These are phyloP conservation scores for Mayamaea pseudoterrestris DNA, from an alignment of 108 stramenopile species.

Conservation along the genomic window DNA sequence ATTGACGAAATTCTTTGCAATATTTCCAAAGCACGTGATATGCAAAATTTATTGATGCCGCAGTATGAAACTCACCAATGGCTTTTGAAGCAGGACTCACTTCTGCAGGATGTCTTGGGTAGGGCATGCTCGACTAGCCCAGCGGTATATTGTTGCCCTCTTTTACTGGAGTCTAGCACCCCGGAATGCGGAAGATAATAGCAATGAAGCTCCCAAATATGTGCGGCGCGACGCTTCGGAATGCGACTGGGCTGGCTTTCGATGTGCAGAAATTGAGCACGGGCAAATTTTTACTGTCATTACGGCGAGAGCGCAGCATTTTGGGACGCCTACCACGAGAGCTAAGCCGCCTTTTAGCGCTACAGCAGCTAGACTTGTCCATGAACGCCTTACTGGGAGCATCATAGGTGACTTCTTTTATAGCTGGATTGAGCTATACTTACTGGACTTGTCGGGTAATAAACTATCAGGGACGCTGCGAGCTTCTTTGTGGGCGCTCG, in stretches of 20 bases:
- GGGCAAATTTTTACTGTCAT: constrained; percentile 1
- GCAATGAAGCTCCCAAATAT: not conserved
- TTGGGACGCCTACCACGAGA: constrained; percentile 5
- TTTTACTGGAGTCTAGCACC: not conserved
- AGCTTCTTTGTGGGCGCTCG: not conserved
- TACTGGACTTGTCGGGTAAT: not conserved
- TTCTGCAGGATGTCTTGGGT: constrained; percentile 1
- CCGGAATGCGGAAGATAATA: not conserved
- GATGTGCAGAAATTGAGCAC: constrained; percentile 7
- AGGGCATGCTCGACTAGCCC: not conserved
- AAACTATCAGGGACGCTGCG: not conserved
- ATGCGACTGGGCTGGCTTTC: constrained; percentile 23
- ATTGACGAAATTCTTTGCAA: not conserved
- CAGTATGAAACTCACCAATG: not conserved
- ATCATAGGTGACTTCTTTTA: constrained; percentile 3
- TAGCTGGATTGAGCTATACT: constrained; percentile 13
- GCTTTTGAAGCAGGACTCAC: not conserved
- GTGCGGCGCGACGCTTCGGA: not conserved
- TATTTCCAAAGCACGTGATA: not conserved
- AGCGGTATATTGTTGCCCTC: constrained; percentile 2
- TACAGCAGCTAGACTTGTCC: constrained; percentile 23
- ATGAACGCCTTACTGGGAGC: constrained; percentile 35
- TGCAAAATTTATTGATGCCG: not conserved
- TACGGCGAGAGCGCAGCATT: not conserved
- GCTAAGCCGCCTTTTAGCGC: constrained; percentile 8